These are phyloP conservation scores for Ascochyta clinopodiicola DNA, from an alignment of 2,329 filamentous ascomycete genomes.

Conservation along the genomic window DNA sequence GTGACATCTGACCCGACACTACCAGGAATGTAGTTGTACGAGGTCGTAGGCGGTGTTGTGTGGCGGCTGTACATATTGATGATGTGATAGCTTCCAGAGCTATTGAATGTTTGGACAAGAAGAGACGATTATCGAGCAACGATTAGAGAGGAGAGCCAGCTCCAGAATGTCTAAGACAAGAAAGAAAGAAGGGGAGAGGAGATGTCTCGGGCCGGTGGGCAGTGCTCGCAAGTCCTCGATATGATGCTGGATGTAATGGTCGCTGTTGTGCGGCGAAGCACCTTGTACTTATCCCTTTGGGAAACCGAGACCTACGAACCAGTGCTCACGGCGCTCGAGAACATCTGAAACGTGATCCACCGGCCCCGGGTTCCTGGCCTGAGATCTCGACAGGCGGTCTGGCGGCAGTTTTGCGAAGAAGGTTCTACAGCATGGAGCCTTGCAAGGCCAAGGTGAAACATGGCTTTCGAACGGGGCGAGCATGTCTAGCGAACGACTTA, in stretches of 20 bases:
- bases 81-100: conserved; percentile 46
- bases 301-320: conserved; percentile 34
- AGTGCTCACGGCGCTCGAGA: conserved; percentile 45
- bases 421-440: conserved; percentile 36
- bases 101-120: conserved; percentile 23
- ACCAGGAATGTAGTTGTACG: conserved; percentile 48
- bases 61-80: conserved; percentile 53
- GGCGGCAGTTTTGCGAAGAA: conserved; percentile 39
- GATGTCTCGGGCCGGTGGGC: conserved; percentile 47
- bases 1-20: conserved; percentile 62
- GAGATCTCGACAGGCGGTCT: conserved; percentile 36
- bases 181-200: conserved; percentile 44
- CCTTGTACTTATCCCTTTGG: conserved; percentile 45
- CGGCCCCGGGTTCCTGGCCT: conserved; percentile 36
- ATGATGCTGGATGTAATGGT: conserved; percentile 16
- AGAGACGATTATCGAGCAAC: conserved; percentile 46
- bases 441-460: conserved; percentile 46
- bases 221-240: conserved; percentile 22
- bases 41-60: conserved; percentile 52
- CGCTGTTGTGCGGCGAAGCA: conserved; percentile 46
- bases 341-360: conserved; percentile 50
- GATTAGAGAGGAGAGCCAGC: conserved; percentile 54
- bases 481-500: conserved; percentile 34
- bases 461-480: conserved; percentile 44
- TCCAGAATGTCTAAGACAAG: conserved; percentile 52